A percentile compares a stretch with the other conserved stretches of the same genome.
Conservation (phyloP, 345 rosid genomes). For the Punica granatum region DNA sequence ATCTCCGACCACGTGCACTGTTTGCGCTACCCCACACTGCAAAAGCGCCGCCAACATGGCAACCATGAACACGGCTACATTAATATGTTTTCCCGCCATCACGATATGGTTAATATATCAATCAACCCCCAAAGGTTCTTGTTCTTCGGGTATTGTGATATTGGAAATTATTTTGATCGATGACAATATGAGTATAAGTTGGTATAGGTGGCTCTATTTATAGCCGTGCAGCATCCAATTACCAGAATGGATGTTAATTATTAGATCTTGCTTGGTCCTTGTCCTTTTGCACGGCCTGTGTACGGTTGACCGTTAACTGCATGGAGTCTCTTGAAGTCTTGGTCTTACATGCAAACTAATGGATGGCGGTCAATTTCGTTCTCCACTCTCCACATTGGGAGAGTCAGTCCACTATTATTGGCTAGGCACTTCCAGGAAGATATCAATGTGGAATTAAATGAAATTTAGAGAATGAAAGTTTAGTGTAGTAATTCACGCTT, state of each 20-base stretch:
- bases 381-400: neutral
- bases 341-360: neutral
- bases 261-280: too few relatives aligned
- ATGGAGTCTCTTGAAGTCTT: too few relatives aligned
- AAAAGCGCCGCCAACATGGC: neutral
- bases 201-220: too few relatives aligned
- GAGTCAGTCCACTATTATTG: neutral
- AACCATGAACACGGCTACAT: neutral
- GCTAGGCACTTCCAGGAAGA: neutral
- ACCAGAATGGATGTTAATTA: neutral
- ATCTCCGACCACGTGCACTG: neutral
- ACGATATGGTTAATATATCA: neutral
- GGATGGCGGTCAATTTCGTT: neutral
- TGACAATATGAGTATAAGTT: too few relatives aligned
- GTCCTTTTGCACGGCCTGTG: neutral
- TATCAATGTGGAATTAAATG: neutral
- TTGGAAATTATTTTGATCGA: neutral
- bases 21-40: neutral
- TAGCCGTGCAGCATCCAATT: neutral
- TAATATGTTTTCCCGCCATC: neutral
- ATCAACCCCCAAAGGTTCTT: too few relatives aligned
- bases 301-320: too few relatives aligned
- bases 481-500: too few relatives aligned
- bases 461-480: too few relatives aligned
- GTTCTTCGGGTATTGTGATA: too few relatives aligned